Base-by-base conservation (phyloP, 1,284 basidiomycete genomes). In the Mycosarcoma mackinlayi region DNA sequence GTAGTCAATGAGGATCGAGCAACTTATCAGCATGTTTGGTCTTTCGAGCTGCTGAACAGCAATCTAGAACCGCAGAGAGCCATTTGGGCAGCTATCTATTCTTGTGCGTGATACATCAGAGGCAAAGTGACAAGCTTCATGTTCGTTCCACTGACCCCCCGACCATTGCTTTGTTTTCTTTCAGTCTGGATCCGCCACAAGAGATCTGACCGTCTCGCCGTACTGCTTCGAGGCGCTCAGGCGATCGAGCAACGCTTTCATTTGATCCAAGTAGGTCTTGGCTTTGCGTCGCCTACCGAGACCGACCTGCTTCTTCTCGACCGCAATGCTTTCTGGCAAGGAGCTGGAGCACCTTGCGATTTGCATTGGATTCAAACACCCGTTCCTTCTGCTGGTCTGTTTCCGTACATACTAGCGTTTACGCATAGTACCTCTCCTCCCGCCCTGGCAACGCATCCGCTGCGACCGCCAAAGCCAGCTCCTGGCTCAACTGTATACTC, bases 311-410 rank as follows among this genome's bases (percentile, higher is more conserved):
- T 87, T 84, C 23, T 86, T 74, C 81, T 88, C 47, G 82, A 83
- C 14, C 82, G 86, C 35, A 81, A 83, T 1, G 78, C 85, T 3
- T 88, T 88, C 78, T 88, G 87, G 87, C 87, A 88, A 72, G 87
- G 85, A 8, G 87, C 86, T 1, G 87, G 87, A 11, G 85, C 84
- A 3, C 85, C 83, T 55, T 84, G 85, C 57, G 24, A 72, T 3
- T 80, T 81, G 24, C 82, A 84, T 27, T 87, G 86, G 86, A 39
- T 57, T 24, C 55, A 50, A 14, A 50, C 40, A 8, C 55, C 55
- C 16, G 40, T 57, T 8, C 55, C 55, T 21, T 28, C 55, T 10
- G 7, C 81, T 81, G 23, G 76, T 78, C 2, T 70, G 76, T 73
- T 87, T 75, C 87, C 87, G 1, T 77, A 61, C 47, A 74, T 85